A percentile compares a stretch with the other conserved stretches of the same genome.
These are phyloP conservation scores for Zymoseptoria passerinii DNA, from an alignment of 2,329 filamentous ascomycete species.

Conservation along the genomic window DNA sequence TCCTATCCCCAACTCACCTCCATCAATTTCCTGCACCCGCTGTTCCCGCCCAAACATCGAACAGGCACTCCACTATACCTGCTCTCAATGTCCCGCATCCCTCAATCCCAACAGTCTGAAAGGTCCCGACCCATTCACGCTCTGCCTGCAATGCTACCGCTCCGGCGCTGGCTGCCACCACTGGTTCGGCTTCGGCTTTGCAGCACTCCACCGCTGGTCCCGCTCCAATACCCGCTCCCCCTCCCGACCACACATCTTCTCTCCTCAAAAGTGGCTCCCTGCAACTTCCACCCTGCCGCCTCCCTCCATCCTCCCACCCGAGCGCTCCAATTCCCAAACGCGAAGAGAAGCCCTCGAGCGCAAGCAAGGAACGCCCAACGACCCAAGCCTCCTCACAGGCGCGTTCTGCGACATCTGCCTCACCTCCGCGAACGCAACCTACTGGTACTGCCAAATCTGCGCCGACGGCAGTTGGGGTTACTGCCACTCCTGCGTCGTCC, in stretches of 20 bases:
- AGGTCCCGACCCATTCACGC: conserved; percentile 49
- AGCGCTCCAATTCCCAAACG: conserved; percentile 32
- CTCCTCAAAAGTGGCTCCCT: conserved; percentile 37
- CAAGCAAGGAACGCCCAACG: conserved; percentile 37
- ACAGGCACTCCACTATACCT: conserved; percentile 81
- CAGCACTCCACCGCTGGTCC: conserved; percentile 47
- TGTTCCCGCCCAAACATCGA: conserved; percentile 69
- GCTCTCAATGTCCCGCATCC: conserved; percentile 59
- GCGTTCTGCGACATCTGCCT: conserved; percentile 76
- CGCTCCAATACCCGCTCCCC: conserved; percentile 31
- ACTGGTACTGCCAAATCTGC: conserved; percentile 80
- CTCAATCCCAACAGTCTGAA: conserved; percentile 23
- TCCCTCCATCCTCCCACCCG: neutral
- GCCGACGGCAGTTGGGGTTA: conserved; percentile 94
- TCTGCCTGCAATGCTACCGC: conserved; percentile 77
- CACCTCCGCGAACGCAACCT: conserved; percentile 69
- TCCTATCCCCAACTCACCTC: conserved; percentile 1
- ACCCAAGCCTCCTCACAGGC: conserved; percentile 61
- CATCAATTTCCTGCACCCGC: conserved; percentile 65
- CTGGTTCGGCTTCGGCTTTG: conserved; percentile 80
- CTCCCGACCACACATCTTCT: conserved; percentile 47
- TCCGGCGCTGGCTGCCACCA: conserved; percentile 67
- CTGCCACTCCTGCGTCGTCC: conserved; percentile 79
- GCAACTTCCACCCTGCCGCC: conserved; percentile 47
- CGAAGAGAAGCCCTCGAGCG: neutral